A percentile compares a stretch with the other conserved stretches of the same genome.
Evolutionary conservation across 2,329 filamentous ascomycete species (phyloP).

Genomic region (Anthostomella pinea): DNA sequence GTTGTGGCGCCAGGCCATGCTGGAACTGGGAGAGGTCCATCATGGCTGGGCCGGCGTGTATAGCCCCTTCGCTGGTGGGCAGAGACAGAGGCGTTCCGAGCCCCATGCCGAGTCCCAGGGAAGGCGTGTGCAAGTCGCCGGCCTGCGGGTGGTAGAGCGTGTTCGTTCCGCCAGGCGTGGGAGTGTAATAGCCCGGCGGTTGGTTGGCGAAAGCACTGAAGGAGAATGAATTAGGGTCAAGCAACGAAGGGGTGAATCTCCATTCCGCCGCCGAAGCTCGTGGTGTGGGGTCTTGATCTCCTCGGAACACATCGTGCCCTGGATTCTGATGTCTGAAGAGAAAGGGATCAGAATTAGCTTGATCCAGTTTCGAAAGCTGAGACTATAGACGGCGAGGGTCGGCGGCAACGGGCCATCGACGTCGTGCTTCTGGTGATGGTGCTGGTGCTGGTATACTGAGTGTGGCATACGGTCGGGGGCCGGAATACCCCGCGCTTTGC

Average conservation of each 20-base stretch:
- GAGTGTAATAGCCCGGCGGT: conserved; percentile 80
- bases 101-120: conserved; percentile 69
- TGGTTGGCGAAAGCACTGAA: conserved; percentile 80
- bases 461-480: no score
- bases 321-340: conserved; percentile 47
- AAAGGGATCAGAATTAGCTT: no score
- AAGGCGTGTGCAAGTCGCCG: conserved; percentile 83
- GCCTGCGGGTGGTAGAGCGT: conserved; percentile 80
- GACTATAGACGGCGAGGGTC: no score
- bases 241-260: conserved; percentile 82
- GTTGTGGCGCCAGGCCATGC: conserved; percentile 50
- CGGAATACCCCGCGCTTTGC: conserved; percentile 29
- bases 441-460: no score
- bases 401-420: no score
- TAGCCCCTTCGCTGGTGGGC: conserved; percentile 62
- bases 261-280: conserved; percentile 77
- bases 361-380: no score
- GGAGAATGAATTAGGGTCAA: conserved; percentile 80
- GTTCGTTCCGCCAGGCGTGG: conserved; percentile 77
- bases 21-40: conserved; percentile 70
- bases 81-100: conserved; percentile 80
- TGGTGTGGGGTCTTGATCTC: conserved; percentile 82
- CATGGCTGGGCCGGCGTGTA: conserved; percentile 58
- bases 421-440: no score
- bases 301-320: conserved; percentile 46